These are phyloP conservation scores for Peterozyma xylosa DNA, from an alignment of 805 yeast genomes.

Conservation along the genomic window DNA sequence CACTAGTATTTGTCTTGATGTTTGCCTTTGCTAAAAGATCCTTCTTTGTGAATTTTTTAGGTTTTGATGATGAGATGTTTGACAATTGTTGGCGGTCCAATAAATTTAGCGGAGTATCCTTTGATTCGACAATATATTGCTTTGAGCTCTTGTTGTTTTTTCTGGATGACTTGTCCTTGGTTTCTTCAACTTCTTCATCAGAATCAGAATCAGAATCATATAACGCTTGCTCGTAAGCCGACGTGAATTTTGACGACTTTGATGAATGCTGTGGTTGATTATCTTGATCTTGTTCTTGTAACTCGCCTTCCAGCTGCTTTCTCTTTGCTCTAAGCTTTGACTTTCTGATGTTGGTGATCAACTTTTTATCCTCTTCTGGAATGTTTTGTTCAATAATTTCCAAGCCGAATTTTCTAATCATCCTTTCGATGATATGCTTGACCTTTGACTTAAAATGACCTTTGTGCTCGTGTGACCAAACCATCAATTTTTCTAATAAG, in stretches of 20 bases:
- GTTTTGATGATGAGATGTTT: conserved; percentile 83
- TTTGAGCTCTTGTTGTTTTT: conserved; percentile 24
- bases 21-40: conserved; percentile 28
- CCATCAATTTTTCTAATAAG: conserved; percentile 65
- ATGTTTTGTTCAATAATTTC: conserved; percentile 75
- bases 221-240: conserved; percentile 89
- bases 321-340: conserved; percentile 78
- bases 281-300: conserved; percentile 7
- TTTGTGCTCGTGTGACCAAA: conserved; percentile 94
- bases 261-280: conserved; percentile 11
- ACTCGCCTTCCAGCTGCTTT: conserved; percentile 39
- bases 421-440: conserved; percentile 86
- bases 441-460: conserved; percentile 92
- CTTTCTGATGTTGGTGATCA: conserved; percentile 80
- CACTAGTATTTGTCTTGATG: conserved; percentile 46
- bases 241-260: conserved; percentile 41
- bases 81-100: conserved; percentile 80
- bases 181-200: conserved; percentile 39
- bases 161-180: conserved; percentile 11
- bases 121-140: conserved; percentile 70
- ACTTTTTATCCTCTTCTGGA: conserved; percentile 85
- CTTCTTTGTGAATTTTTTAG: conserved; percentile 47
- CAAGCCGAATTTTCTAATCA: conserved; percentile 84
- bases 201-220: conserved; percentile 62
- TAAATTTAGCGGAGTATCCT: conserved; percentile 77